A percentile compares a stretch with the other conserved stretches of the same genome.
These are phyloP conservation scores for Moesziomyces antarcticus DNA, from an alignment of 1,284 basidiomycete genomes.

Conservation along the genomic window DNA sequence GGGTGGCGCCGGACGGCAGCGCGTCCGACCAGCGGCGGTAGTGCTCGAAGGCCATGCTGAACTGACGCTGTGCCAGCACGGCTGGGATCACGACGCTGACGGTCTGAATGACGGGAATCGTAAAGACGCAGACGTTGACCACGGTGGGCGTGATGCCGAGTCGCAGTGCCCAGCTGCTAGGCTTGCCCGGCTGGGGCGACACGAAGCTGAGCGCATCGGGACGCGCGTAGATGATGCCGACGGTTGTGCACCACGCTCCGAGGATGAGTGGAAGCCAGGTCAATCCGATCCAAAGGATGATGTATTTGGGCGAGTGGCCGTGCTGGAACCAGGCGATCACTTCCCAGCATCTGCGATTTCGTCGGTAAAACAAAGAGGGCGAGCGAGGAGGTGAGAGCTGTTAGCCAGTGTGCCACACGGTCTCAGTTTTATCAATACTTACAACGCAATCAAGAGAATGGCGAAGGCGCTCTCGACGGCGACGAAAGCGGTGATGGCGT, in stretches of 20 bases:
- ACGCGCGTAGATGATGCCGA: constrained; percentile 33
- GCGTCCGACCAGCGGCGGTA: constrained; percentile 14
- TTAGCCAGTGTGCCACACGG: no score
- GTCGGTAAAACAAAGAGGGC: neutral
- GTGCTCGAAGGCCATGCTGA: constrained; percentile 15
- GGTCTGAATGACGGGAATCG: constrained; percentile 24
- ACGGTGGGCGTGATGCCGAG: constrained; percentile 30
- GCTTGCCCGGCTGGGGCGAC: constrained; percentile 32
- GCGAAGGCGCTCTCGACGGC: constrained; percentile 27
- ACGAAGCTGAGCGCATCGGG: constrained; percentile 34
- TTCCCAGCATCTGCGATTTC: constrained; percentile 19
- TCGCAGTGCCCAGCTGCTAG: constrained; percentile 16
- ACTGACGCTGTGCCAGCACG: constrained; percentile 14
- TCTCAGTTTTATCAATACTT: constrained; percentile 9
- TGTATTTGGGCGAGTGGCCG: constrained; percentile 18
- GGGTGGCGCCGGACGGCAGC: constrained; percentile 4
- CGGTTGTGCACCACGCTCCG: constrained; percentile 27
- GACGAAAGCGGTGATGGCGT: constrained; percentile 30
- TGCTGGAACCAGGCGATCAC: constrained; percentile 29
- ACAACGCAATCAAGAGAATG: constrained; percentile 31
- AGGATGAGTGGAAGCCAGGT: constrained; percentile 38
- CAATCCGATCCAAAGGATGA: constrained; percentile 31
- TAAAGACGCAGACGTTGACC: constrained; percentile 24
- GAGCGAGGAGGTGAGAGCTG: no score
- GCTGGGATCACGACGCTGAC: constrained; percentile 28